phyloP scores from a whole-genome alignment of 257 asterid species.

The Fraxinus quadrangulata region DNA sequence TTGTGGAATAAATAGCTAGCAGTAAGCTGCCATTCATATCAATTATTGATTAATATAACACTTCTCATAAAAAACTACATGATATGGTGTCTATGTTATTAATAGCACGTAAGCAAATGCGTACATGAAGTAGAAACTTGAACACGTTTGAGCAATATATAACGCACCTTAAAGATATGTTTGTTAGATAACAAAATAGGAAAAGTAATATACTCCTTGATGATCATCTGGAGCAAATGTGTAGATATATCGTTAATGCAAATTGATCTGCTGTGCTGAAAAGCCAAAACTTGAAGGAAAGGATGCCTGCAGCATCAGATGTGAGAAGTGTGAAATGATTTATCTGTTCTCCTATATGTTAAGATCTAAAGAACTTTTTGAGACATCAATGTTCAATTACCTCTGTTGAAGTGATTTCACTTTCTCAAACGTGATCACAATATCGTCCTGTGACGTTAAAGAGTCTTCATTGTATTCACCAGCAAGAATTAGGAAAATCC shows the following conservation, averaged over 20 bases:
- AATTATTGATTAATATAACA: slow-evolving; percentile 1
- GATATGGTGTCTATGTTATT: slow-evolving; percentile 10
- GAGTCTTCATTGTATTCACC: slow-evolving; percentile 49
- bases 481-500: slow-evolving; percentile 52
- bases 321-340: slow-evolving; percentile 20
- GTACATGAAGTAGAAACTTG: neutral
- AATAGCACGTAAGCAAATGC: neutral
- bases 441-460: slow-evolving; percentile 38
- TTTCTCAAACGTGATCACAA: slow-evolving; percentile 48
- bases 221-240: slow-evolving; percentile 47
- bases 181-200: slow-evolving; percentile 65
- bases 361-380: slow-evolving; percentile 23
- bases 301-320: slow-evolving; percentile 63
- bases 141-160: slow-evolving; percentile 16
- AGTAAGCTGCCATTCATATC: neutral
- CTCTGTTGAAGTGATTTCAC: slow-evolving; percentile 81
- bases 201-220: slow-evolving; percentile 64
- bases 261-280: slow-evolving; percentile 50
- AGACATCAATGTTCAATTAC: slow-evolving; percentile 34
- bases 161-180: slow-evolving; percentile 60
- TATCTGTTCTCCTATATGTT: slow-evolving; percentile 5
- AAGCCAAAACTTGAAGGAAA: slow-evolving; percentile 65
- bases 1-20: neutral
- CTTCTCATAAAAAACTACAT: slow-evolving; percentile 5
- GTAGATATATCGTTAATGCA: slow-evolving; percentile 40